These are phyloP conservation scores for Boletus pseudopeckii DNA, from an alignment of 768 basidiomycete species.

Conservation along the genomic window DNA sequence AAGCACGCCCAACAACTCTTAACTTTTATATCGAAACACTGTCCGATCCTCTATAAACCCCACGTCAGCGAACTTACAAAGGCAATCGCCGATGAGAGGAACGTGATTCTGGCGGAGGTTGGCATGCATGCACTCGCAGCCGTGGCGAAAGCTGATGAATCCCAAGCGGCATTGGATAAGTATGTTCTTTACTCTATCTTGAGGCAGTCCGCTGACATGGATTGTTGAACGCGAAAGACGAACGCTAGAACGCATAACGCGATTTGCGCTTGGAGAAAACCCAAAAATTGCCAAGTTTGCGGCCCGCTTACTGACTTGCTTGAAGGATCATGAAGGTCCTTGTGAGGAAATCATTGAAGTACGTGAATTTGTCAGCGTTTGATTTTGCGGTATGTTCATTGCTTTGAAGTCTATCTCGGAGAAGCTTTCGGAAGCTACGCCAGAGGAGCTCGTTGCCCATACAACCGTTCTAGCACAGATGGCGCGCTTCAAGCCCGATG, in stretches of 20 bases:
- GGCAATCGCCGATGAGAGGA: conserved; percentile 64
- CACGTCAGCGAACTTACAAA: conserved; percentile 78
- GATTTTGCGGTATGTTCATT: neutral
- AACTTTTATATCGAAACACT: conserved; percentile 67
- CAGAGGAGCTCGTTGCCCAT: conserved; percentile 58
- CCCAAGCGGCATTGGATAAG: conserved; percentile 62
- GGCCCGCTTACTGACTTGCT: conserved; percentile 64
- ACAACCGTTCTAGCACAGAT: conserved; percentile 74
- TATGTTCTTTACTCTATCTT: conserved; percentile 32
- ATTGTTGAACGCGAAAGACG: conserved; percentile 41
- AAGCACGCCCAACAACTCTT: conserved; percentile 52
- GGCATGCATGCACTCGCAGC: conserved; percentile 76
- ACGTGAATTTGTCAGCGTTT: conserved; percentile 13
- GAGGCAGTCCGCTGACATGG: neutral
- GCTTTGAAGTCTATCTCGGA: conserved; percentile 54
- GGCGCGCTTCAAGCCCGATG: conserved; percentile 60
- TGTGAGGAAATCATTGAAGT: conserved; percentile 67
- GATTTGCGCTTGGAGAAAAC: conserved; percentile 57
- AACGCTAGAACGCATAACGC: conserved; percentile 59
- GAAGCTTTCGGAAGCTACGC: conserved; percentile 43
- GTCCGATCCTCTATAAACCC: conserved; percentile 65
- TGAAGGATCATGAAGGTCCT: conserved; percentile 47
- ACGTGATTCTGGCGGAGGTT: conserved; percentile 52
- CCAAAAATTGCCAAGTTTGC: conserved; percentile 81
- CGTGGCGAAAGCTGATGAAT: conserved; percentile 56